Percentiles rank a stretch among this genome's conserved stretches.
These are phyloP conservation scores for Nicotiana tabacum DNA, from an alignment of 257 asterid species.

Conservation along the genomic window DNA sequence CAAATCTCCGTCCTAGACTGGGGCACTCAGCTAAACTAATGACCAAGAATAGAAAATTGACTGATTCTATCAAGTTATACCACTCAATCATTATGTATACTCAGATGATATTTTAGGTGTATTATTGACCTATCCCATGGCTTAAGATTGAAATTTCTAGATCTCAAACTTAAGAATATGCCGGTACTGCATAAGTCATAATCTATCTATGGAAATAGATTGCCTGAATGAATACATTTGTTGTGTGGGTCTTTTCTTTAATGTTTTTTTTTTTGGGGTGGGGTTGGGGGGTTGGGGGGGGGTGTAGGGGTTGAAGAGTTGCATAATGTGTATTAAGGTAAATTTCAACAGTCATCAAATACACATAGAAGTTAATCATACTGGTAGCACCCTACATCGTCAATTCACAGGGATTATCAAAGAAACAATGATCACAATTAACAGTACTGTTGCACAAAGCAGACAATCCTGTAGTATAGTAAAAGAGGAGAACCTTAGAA, in stretches of 20 bases:
- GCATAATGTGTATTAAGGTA: too few species aligned
- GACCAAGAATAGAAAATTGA: neutral
- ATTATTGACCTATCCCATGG: neutral
- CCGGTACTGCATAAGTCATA: neutral
- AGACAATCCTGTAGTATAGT: neutral
- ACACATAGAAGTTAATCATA: too few species aligned
- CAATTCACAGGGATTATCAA: too few species aligned
- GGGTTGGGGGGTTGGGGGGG: too few species aligned
- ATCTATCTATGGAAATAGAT: neutral
- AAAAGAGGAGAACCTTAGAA: neutral
- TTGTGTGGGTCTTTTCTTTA: neutral
- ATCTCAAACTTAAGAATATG: neutral
- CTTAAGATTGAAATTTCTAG: neutral
- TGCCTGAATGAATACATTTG: neutral
- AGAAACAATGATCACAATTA: too few species aligned
- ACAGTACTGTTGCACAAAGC: neutral
- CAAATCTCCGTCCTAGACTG: neutral
- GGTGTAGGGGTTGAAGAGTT: too few species aligned
- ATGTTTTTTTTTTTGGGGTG: too few species aligned
- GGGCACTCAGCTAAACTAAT: neutral
- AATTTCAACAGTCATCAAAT: too few species aligned
- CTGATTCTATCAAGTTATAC: neutral
- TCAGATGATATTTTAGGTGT: neutral
- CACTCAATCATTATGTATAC: neutral
- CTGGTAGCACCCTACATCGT: too few species aligned